Evolutionary conservation across 495 filamentous ascomycete genomes (phyloP).

Genomic region (Lasiosphaeriaceae sp.): DNA sequence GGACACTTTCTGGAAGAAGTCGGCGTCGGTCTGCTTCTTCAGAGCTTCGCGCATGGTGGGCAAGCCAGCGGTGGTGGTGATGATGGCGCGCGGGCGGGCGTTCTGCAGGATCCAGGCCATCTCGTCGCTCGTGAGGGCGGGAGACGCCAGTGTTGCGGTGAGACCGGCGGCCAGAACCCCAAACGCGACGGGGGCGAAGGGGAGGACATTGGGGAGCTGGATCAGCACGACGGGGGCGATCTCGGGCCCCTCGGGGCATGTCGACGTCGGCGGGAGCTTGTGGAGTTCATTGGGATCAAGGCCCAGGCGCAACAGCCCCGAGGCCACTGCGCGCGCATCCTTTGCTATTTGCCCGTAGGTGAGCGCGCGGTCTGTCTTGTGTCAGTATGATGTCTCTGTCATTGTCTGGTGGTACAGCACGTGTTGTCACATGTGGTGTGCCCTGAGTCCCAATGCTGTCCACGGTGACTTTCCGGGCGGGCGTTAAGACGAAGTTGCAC

Average conservation of each 20-base stretch:
- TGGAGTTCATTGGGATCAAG: slow-evolving; percentile 19
- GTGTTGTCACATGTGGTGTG: neutral
- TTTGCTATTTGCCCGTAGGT: slow-evolving; percentile 20
- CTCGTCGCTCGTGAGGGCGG: slow-evolving; percentile 32
- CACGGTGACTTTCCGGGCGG: too few relatives aligned
- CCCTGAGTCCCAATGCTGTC: too few relatives aligned
- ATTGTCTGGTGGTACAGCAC: neutral
- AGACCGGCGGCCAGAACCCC: slow-evolving; percentile 27
- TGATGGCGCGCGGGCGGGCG: slow-evolving; percentile 26
- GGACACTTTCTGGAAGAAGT: slow-evolving; percentile 19
- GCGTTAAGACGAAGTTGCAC: neutral
- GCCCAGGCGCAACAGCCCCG: slow-evolving; percentile 20
- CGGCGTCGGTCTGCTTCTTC: slow-evolving; percentile 13
- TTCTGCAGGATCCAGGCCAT: slow-evolving; percentile 33
- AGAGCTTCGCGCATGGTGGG: slow-evolving; percentile 26
- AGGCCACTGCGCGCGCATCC: slow-evolving; percentile 22
- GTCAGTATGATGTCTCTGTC: neutral
- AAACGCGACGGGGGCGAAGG: slow-evolving; percentile 25
- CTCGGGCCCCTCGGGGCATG: slow-evolving; percentile 26
- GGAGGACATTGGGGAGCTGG: slow-evolving; percentile 31
- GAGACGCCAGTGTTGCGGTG: slow-evolving; percentile 32
- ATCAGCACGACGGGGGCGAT: slow-evolving; percentile 32
- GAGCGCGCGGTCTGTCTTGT: slow-evolving; percentile 22
- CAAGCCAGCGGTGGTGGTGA: slow-evolving; percentile 26
- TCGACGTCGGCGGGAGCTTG: slow-evolving; percentile 28